Evolutionary conservation across 768 basidiomycete genomes (phyloP), one percentile per base, ranked within the genome.

Genomic region (Kondoa malvinella): DNA sequence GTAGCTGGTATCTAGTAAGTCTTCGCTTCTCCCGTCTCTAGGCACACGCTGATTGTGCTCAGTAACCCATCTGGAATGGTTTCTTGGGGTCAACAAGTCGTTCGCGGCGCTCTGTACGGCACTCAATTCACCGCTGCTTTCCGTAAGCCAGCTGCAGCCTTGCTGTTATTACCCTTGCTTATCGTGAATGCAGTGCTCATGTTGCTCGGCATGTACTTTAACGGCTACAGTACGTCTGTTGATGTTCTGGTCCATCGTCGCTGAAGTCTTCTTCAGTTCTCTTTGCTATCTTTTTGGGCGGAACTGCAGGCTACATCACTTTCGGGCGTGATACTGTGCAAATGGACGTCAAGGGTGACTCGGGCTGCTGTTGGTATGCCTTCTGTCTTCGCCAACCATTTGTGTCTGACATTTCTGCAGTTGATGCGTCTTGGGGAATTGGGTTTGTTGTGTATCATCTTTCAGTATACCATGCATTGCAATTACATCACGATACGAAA

Each of bases 41-140:
- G 61, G 3, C 67, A 69, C 29, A 29, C 32, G 40, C 56, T 60
- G 2, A 67, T 63, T 8, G 32, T 67, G 1, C 25, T 25, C 26
- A 56, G 57, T 14, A 16, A 32, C n/a, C 2, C 29, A 1, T 31
- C 56, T 0, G 50, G 15, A 33, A 67, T 66, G 3, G 71, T 71
- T 29, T 68, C 65, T 15, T 73, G 72, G 68, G 4, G 64, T 2
- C 76, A 78, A 65, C 77, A 78, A 26, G 17, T 75, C 17, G 34
- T 77, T 30, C 66, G 77, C 25, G 71, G 69, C 25, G 34, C 73
- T 16, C 67, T 73, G 34, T 76, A 77, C 67, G 74, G 74, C 15
- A 58, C 73, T 15, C 75, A 75, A 66, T 77, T 77, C 73, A 70
- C 72, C 2, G 74, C 74, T 3, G 73, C 77, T 1, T 76, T 75